phyloP scores from a whole-genome alignment of 116 monocot species.

The Dioscorea cayenensis region DNA sequence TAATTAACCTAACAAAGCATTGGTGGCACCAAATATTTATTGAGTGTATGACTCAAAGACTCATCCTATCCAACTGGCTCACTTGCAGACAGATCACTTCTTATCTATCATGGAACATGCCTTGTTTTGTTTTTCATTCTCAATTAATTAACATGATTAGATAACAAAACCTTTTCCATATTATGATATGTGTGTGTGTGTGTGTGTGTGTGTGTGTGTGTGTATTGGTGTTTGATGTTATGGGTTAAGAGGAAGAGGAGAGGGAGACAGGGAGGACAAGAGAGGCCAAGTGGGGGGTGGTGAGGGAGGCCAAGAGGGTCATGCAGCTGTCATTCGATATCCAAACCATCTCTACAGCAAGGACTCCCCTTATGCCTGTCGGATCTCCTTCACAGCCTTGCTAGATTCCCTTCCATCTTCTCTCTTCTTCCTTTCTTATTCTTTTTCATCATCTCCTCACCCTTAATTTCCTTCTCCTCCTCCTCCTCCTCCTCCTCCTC shows the following conservation, averaged over 20 bases:
- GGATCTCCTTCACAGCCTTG: slow-evolving; percentile 20
- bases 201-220: no score
- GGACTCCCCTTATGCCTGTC: slow-evolving; percentile 31
- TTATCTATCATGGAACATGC: no score
- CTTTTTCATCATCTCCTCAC: background rate
- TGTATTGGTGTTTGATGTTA: background rate
- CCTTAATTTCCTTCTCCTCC: background rate
- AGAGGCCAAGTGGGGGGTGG: background rate
- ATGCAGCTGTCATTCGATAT: slow-evolving; percentile 46
- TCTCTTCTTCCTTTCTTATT: background rate
- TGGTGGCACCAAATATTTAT: no score
- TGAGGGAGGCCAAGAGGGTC: slow-evolving; percentile 14
- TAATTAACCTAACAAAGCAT: no score
- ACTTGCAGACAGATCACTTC: no score
- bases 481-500: background rate
- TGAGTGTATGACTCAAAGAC: no score
- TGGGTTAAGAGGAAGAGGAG: slow-evolving; percentile 1
- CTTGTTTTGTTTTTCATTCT: no score
- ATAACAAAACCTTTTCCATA: no score
- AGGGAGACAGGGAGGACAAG: slow-evolving; percentile 11
- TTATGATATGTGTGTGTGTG: no score
- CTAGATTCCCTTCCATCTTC: slow-evolving; percentile 13
- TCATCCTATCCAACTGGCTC: no score
- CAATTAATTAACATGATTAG: no score
- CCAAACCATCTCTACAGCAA: slow-evolving; percentile 40